A percentile compares a stretch with the other conserved stretches of the same genome.
phyloP scores from a whole-genome alignment of 2,329 filamentous ascomycete species.

The Alternaria consortialis region DNA sequence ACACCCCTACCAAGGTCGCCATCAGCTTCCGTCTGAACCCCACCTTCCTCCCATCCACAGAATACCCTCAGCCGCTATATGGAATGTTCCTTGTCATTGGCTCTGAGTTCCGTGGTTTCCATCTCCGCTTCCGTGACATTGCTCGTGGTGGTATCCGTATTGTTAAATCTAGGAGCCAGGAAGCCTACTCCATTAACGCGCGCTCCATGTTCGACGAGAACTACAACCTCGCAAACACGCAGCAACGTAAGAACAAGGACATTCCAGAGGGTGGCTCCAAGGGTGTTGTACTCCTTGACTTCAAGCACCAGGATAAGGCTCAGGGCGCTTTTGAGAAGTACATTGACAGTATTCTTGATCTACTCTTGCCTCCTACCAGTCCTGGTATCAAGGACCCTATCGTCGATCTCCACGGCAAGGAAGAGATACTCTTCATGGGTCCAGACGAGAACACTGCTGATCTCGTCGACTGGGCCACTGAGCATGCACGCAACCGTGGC shows the following conservation, averaged over 20 bases:
- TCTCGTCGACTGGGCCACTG: constrained; percentile 97
- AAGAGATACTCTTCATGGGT: constrained; percentile 98
- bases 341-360: constrained; percentile 97
- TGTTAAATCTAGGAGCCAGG: constrained; percentile 95
- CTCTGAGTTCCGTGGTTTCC: constrained; percentile 95
- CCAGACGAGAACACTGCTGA: constrained; percentile 99
- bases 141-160: constrained; percentile 97
- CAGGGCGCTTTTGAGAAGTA: constrained; percentile 98
- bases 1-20: constrained; percentile 97
- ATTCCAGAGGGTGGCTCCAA: constrained; percentile 98
- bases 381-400: constrained; percentile 99
- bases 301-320: constrained; percentile 92
- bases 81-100: constrained; percentile 99
- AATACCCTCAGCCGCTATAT: constrained; percentile 93
- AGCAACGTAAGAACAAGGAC: constrained; percentile 99
- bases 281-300: constrained; percentile 93
- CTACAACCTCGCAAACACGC: constrained; percentile 96
- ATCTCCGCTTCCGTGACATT: constrained; percentile 96
- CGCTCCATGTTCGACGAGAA: constrained; percentile 98
- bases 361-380: constrained; percentile 86
- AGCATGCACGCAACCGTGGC: constrained; percentile 85
- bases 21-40: constrained; percentile 95
- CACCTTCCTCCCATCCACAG: constrained; percentile 84
- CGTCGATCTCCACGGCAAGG: constrained; percentile 91
- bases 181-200: constrained; percentile 95